Conservation (phyloP, 306 rosid genomes). For the Carpinus viminea region DNA sequence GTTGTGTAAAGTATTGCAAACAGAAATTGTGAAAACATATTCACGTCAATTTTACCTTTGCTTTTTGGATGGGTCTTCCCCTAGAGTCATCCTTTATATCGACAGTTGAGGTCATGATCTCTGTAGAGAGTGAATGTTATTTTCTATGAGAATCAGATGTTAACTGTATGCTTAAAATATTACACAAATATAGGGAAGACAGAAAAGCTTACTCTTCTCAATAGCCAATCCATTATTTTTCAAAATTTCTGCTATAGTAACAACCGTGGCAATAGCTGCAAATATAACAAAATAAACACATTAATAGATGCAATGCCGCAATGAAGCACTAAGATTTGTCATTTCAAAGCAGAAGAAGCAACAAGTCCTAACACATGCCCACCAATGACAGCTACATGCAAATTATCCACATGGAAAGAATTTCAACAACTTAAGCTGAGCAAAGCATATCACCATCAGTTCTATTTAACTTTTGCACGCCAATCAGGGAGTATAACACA, state of each 20-base stretch:
- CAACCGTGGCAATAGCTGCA: slow-evolving; percentile 66
- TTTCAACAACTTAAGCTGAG: neutral
- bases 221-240: slow-evolving; percentile 62
- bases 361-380: neutral
- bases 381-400: neutral
- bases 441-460: neutral
- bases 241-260: slow-evolving; percentile 65
- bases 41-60: slow-evolving; percentile 33
- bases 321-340: neutral
- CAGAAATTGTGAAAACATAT: neutral
- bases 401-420: neutral
- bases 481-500: neutral
- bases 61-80: slow-evolving; percentile 58
- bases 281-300: neutral
- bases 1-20: neutral
- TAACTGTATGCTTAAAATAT: neutral
- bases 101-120: slow-evolving; percentile 59
- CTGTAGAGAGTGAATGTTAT: slow-evolving; percentile 28
- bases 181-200: neutral
- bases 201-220: slow-evolving; percentile 51
- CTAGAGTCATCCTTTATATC: slow-evolving; percentile 69
- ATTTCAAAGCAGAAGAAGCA: neutral
- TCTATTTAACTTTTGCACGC: neutral
- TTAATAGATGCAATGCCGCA: neutral
- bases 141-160: neutral